Conservation (phyloP, 306 rosid genomes). For the Quercus glauca region DNA sequence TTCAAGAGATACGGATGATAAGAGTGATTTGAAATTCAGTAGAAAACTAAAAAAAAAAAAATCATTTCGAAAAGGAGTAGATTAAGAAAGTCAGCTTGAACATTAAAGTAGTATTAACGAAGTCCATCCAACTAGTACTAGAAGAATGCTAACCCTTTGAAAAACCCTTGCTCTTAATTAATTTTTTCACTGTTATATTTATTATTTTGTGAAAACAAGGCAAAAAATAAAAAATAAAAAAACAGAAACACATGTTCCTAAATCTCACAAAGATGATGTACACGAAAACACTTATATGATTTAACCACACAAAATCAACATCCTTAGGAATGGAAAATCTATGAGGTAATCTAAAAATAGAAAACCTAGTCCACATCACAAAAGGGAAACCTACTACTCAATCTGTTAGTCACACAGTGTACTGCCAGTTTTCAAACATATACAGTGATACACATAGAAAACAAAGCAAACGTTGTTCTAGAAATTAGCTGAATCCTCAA, state of each 20-base stretch:
- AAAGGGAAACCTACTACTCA: not conserved
- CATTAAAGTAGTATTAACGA: not conserved
- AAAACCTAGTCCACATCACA: slow-evolving; percentile 1
- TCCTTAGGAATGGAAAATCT: not conserved
- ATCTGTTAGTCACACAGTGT: not conserved
- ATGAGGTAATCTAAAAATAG: slow-evolving; percentile 3
- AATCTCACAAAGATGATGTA: not conserved
- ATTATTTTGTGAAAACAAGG: slow-evolving; percentile 15
- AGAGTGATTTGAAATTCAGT: not conserved
- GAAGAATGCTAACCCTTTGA: not conserved
- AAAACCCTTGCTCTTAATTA: not conserved
- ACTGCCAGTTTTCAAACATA: not conserved
- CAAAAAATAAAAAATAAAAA: not conserved
- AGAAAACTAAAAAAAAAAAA: slow-evolving; percentile 1
- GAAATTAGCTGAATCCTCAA: slow-evolving; percentile 28
- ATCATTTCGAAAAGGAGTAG: not conserved
- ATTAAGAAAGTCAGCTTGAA: slow-evolving; percentile 1
- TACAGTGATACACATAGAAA: not conserved
- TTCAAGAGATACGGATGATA: not conserved
- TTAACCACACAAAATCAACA: not conserved
- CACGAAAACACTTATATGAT: not conserved
- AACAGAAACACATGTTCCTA: not conserved
- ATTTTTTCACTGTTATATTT: not conserved
- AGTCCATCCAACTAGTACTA: not conserved
- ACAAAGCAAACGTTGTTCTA: not conserved